Conservation (phyloP, 345 rosid species). For the Syzygium oleosum region DNA sequence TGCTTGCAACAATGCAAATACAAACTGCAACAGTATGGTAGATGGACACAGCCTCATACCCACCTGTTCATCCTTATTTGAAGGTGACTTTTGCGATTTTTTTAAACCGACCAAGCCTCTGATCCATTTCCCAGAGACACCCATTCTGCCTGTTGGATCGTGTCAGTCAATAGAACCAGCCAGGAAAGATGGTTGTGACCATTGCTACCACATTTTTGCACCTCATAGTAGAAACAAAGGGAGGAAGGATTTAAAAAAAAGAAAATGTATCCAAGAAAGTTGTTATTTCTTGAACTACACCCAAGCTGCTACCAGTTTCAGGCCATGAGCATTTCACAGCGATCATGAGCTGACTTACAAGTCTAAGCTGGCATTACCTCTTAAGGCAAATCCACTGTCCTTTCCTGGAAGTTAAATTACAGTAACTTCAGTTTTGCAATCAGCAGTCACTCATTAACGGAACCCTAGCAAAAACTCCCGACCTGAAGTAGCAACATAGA, state of each 20-base stretch:
- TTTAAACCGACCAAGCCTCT: conserved; percentile 70
- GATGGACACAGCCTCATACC: neutral
- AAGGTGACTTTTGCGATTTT: conserved; percentile 57
- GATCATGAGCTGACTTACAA: neutral
- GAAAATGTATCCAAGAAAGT: neutral
- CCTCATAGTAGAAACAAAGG: neutral
- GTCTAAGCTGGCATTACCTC: neutral
- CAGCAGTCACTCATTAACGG: neutral
- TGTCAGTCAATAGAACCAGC: neutral
- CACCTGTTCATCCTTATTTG: conserved; percentile 54
- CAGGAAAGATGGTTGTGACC: neutral
- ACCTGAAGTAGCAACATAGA: neutral
- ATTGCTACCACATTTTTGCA: neutral
- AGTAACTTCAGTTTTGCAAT: neutral
- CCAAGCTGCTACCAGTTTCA: neutral
- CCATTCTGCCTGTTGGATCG: conserved; percentile 32
- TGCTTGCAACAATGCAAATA: neutral
- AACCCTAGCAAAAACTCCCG: neutral
- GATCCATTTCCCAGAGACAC: conserved; percentile 88
- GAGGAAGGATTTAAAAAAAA: neutral
- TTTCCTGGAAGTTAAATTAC: neutral
- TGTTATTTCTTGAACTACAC: neutral
- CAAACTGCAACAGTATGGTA: neutral
- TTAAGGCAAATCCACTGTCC: neutral
- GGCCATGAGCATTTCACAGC: neutral